Percentiles rank a stretch among this genome's conserved stretches.
These are phyloP conservation scores for Leucoagaricus sp. DNA, from an alignment of 1,284 basidiomycete species.

Conservation along the genomic window DNA sequence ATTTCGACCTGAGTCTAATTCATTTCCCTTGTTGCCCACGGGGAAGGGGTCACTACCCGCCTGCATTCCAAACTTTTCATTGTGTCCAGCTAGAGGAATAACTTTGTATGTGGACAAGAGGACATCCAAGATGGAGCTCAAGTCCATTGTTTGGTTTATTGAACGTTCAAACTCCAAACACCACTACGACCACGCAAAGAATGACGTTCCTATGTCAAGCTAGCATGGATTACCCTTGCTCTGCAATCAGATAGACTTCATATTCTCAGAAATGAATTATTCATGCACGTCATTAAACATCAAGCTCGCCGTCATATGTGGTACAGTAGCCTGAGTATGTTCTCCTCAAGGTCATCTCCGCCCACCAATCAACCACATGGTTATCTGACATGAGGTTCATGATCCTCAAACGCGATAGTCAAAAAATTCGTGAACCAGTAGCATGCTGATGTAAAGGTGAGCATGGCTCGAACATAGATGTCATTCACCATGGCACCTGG, in stretches of 20 bases:
- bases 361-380: background rate
- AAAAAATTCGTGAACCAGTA: background rate
- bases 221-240: background rate
- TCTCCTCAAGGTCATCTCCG: background rate
- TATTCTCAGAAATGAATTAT: background rate
- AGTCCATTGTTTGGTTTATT: background rate
- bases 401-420: background rate
- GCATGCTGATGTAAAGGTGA: background rate
- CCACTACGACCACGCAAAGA: background rate
- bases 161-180: background rate
- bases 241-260: background rate
- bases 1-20: background rate
- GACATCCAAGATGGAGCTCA: background rate
- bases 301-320: background rate
- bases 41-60: background rate
- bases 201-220: background rate
- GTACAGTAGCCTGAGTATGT: background rate
- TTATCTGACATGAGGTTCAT: background rate
- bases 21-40: constrained; percentile 8
- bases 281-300: background rate
- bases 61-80: background rate
- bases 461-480: background rate
- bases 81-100: background rate
- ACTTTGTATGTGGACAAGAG: background rate
- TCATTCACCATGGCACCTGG: no score